Base-by-base conservation (phyloP, 2,329 filamentous ascomycete species). In the Calonectria montana region DNA sequence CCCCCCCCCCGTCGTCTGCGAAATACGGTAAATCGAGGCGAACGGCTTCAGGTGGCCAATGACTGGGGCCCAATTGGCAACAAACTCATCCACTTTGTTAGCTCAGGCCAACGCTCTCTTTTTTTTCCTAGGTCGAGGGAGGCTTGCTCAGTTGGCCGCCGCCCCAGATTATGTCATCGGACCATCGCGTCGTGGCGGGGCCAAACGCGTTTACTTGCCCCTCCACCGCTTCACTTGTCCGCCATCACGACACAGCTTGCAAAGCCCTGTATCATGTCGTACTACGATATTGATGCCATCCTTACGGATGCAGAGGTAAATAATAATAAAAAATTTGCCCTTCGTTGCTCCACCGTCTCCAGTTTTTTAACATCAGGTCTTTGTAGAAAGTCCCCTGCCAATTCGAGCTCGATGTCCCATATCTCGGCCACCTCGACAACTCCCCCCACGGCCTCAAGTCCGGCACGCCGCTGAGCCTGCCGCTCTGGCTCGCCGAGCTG, bases 401-500 rank as follows among this genome's bases (percentile, higher is more conserved):
- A 64, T 98, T 98, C 85, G 94, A 98, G 81, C 90, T 98, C 80
- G 94, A 96, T 71, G 92, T 98, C 37, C 93, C 95, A 23, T 92
- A 94, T 69, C 90, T 98, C 55, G 96, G 96, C 76, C 95, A 97
- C 82, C 89, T 99, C 71, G 95, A 97, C 84, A 95, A 95, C 80
- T 96, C 94, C 80, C 89, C 94, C 27, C 85, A 88, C 37, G 84
- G 94, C 81, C 92, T 98, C 78, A 97, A 96, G 82, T 85, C 92
- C 67, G 94, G 94, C 72, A 96, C 95, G 1, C 91, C 92, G 50
- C 88, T 98, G 57, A 90, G 93, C 73, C 91, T 98, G 1, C 97
- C 97, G 2, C 89, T 98, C 76, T 99, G 97, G 97, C 91, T 99
- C 15, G 95, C 94, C 76, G 94, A 98, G 83, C 96, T 98, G 90